Conservation (phyloP, 108 stramenopile species). For the Epithemia pelagica region DNA sequence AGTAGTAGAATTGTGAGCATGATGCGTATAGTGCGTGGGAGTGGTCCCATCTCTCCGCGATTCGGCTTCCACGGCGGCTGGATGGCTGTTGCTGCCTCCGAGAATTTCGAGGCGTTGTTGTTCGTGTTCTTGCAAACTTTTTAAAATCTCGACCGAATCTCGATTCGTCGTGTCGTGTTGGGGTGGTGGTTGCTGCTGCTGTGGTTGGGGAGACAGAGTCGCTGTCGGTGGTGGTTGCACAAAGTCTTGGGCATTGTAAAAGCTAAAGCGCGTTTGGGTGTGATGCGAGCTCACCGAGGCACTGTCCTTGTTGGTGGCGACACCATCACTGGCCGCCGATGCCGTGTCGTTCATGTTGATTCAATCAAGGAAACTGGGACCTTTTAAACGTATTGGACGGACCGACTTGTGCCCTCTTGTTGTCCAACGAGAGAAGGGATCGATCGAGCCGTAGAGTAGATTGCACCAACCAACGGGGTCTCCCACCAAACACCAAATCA, state of each 20-base stretch:
- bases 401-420: too few relatives aligned
- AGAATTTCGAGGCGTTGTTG: slow-evolving; percentile 1
- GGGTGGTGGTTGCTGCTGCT: neutral
- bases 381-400: too few relatives aligned
- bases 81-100: neutral
- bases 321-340: neutral
- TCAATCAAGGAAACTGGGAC: too few relatives aligned
- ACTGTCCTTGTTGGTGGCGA: neutral
- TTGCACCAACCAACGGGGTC: too few relatives aligned
- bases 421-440: too few relatives aligned
- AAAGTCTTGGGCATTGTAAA: slow-evolving; percentile 40
- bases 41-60: too few relatives aligned
- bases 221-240: neutral
- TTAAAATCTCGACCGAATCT: slow-evolving; percentile 1
- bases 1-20: neutral
- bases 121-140: slow-evolving; percentile 6
- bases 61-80: neutral
- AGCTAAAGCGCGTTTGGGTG: slow-evolving; percentile 34
- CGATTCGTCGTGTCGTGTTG: neutral
- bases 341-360: neutral
- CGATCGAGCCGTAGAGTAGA: too few relatives aligned
- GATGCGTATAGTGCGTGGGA: neutral
- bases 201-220: neutral
- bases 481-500: too few relatives aligned
- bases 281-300: neutral